Evolutionary conservation across 306 rosid species (phyloP).

Genomic region (Begonia fuchsioides): DNA sequence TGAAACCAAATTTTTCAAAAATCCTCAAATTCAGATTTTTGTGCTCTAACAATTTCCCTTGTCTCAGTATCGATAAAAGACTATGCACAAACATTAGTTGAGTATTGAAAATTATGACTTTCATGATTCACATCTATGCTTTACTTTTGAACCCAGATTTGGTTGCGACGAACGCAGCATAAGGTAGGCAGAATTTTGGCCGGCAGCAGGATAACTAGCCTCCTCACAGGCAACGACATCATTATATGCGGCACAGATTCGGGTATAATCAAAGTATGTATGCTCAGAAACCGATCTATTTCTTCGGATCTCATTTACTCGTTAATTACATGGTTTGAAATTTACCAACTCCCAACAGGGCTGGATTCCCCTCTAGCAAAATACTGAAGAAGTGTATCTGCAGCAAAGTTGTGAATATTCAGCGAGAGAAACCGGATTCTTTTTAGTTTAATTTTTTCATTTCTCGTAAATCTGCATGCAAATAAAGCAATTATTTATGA

Average conservation of each 20-base stretch:
- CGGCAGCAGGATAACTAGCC: conserved; percentile 64
- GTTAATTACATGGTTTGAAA: neutral
- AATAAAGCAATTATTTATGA: too few relatives aligned
- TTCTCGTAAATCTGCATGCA: too few relatives aligned
- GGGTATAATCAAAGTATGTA: conserved; percentile 51
- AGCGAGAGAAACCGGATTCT: too few relatives aligned
- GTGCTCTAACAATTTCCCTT: too few relatives aligned
- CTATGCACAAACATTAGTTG: too few relatives aligned
- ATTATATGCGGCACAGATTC: conserved; percentile 64
- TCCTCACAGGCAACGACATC: conserved; percentile 54
- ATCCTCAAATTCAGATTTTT: too few relatives aligned
- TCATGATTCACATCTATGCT: neutral
- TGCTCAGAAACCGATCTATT: conserved; percentile 2
- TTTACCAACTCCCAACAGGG: conserved; percentile 24
- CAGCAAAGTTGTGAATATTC: too few relatives aligned
- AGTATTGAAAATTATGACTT: too few relatives aligned
- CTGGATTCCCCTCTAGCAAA: conserved; percentile 62
- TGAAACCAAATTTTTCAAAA: too few relatives aligned
- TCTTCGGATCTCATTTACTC: neutral
- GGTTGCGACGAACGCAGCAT: conserved; percentile 53
- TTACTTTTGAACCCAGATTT: conserved; percentile 30
- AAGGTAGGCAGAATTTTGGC: conserved; percentile 68
- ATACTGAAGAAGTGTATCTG: neutral
- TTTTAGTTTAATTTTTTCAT: too few relatives aligned
- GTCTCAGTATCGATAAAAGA: too few relatives aligned